These are phyloP conservation scores for Botrytis pseudocinerea DNA, from an alignment of 2,329 filamentous ascomycete species.

Conservation along the genomic window DNA sequence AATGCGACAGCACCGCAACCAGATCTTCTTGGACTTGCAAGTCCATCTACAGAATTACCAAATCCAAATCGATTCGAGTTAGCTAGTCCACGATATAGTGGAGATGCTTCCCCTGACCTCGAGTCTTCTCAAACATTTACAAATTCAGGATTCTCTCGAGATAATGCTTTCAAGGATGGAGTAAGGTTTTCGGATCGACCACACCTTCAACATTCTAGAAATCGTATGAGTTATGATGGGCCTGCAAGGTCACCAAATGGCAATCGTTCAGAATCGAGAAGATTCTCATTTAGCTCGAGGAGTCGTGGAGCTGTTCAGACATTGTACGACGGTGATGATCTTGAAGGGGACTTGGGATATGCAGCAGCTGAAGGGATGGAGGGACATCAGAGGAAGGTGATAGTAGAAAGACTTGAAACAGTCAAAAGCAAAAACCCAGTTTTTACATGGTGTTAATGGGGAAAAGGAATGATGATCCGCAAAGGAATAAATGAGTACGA, in stretches of 20 bases:
- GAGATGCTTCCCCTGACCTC: constrained; percentile 30
- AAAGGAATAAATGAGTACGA: constrained; percentile 11
- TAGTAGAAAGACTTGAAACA: constrained; percentile 92
- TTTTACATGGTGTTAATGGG: constrained; percentile 86
- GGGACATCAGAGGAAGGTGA: constrained; percentile 86
- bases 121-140: constrained; percentile 29
- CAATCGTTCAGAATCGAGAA: constrained; percentile 30
- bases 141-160: constrained; percentile 25
- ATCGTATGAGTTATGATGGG: constrained; percentile 42
- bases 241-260: constrained; percentile 34
- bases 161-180: constrained; percentile 30
- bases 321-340: constrained; percentile 67
- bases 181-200: constrained; percentile 39
- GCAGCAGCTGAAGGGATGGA: constrained; percentile 93
- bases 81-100: constrained; percentile 44
- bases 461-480: constrained; percentile 13
- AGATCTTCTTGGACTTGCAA: constrained; percentile 62
- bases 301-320: constrained; percentile 41
- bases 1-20: constrained; percentile 56
- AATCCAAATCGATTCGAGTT: constrained; percentile 76
- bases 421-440: constrained; percentile 95
- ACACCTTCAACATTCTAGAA: constrained; percentile 32
- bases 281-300: constrained; percentile 45
- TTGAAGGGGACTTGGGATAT: constrained; percentile 92
- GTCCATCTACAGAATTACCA: constrained; percentile 47